Base-by-base conservation (phyloP, 2,329 filamentous ascomycete species). In the Zelopaecilomyces penicillatus region DNA sequence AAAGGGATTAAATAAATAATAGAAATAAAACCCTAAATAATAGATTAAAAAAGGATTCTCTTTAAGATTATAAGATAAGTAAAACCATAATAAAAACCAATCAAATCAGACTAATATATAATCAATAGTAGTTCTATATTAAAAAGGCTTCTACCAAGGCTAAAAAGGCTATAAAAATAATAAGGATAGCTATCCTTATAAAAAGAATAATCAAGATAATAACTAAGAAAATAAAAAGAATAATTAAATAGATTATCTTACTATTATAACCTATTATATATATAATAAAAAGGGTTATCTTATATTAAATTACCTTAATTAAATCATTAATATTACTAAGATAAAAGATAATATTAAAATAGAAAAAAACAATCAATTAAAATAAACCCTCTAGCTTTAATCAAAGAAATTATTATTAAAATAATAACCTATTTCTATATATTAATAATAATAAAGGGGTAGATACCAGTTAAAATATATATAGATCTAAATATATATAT, bases 401-500 rank as follows among this genome's bases (percentile, higher is more conserved):
- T 12, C 3, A 34, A 19, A 19, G 19, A 34, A 12, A 9, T 34
- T 34, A 9, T 9, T 9, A 34, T 34, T 9, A 34, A 34, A 12
- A 34, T 34, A 34, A 9, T 9, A 9, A 34, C 2, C 12, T 34
- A 34, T 34, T 34, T 34, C 12, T 9, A 34, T 9, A 34, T 12
- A 9, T 34, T 34, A 34, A 12, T 34, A 34, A 34, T 34, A 34
- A 34, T 34, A 34, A 2, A 34, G 8, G 12, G 12, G 3, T 19
- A 34, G 3, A 34, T 12, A 9, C 3, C 2, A 9, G 3, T 34
- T 34, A 34, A 34, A 34, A 34, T 9, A 9, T 34, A 34, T 34
- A 34, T 34, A 34, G 38, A 30, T 32, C 27, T 37, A 37, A n/a
- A 29, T 27, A 10, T 27, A 9, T 43, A 43, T 43, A 43, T 42